phyloP scores from a whole-genome alignment of 441 rosid species.

The Mallotus japonicus region DNA sequence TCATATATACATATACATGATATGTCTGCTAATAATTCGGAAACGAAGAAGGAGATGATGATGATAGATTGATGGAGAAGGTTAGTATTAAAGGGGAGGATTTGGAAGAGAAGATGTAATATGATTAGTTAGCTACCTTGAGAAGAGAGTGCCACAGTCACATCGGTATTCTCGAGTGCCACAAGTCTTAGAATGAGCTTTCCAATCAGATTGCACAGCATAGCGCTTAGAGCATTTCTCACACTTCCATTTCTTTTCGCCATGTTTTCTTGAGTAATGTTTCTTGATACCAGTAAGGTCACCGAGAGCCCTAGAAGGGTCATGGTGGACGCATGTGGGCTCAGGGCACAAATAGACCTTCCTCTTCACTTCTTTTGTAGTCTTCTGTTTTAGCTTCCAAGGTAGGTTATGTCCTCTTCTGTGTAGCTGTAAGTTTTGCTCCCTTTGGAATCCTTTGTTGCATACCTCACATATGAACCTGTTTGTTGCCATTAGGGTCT shows the following conservation, averaged over 20 bases:
- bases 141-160: slow-evolving; percentile 89
- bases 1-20: neutral
- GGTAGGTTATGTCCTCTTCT: slow-evolving; percentile 96
- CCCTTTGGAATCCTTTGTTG: slow-evolving; percentile 96
- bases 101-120: neutral
- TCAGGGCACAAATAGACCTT: slow-evolving; percentile 96
- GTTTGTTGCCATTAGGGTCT: slow-evolving; percentile 92
- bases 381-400: slow-evolving; percentile 89
- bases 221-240: slow-evolving; percentile 84
- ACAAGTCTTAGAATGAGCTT: slow-evolving; percentile 92
- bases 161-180: slow-evolving; percentile 90
- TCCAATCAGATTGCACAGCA: slow-evolving; percentile 97
- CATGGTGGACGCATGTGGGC: slow-evolving; percentile 94
- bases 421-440: slow-evolving; percentile 92
- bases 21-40: neutral
- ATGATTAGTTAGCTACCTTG: slow-evolving; percentile 47
- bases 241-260: slow-evolving; percentile 95
- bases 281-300: slow-evolving; percentile 94
- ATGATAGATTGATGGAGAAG: neutral
- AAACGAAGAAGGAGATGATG: neutral
- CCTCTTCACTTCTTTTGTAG: slow-evolving; percentile 70
- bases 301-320: slow-evolving; percentile 91
- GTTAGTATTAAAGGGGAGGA: neutral
- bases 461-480: slow-evolving; percentile 95
- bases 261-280: slow-evolving; percentile 85